Conservation (phyloP, 306 rosid genomes). For the Fagus sylvatica region DNA sequence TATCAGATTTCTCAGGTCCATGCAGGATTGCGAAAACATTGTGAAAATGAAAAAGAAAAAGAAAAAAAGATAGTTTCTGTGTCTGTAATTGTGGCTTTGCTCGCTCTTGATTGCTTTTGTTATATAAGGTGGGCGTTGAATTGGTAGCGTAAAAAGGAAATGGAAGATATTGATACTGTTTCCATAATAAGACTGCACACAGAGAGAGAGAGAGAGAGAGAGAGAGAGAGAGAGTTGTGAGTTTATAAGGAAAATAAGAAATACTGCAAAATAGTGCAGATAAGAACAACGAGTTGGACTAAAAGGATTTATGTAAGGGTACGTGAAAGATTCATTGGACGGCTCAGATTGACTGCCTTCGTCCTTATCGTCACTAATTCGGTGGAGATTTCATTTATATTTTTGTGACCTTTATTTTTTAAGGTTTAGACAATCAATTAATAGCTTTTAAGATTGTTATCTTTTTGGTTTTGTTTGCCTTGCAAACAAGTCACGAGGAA, state of each 20-base stretch:
- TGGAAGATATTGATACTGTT: constrained; percentile 29
- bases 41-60: background rate
- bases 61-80: background rate
- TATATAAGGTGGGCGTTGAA: constrained; percentile 24
- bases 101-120: too few species aligned
- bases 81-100: too few species aligned
- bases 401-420: too few species aligned
- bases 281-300: constrained; percentile 44
- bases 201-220: background rate
- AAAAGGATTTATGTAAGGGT: constrained; percentile 23
- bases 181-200: constrained; percentile 28
- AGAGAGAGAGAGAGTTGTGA: background rate
- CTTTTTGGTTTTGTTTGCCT: background rate
- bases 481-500: background rate
- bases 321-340: constrained; percentile 12
- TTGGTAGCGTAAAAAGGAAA: constrained; percentile 6
- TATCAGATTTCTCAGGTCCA: constrained; percentile 50
- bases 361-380: background rate
- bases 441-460: too few species aligned
- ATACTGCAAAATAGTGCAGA: constrained; percentile 29
- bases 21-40: constrained; percentile 66
- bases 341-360: constrained; percentile 29
- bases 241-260: constrained; percentile 3
- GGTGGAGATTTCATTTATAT: background rate
- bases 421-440: too few species aligned